Conservation (phyloP, 1,284 basidiomycete genomes). For the Cerrena zonata region DNA sequence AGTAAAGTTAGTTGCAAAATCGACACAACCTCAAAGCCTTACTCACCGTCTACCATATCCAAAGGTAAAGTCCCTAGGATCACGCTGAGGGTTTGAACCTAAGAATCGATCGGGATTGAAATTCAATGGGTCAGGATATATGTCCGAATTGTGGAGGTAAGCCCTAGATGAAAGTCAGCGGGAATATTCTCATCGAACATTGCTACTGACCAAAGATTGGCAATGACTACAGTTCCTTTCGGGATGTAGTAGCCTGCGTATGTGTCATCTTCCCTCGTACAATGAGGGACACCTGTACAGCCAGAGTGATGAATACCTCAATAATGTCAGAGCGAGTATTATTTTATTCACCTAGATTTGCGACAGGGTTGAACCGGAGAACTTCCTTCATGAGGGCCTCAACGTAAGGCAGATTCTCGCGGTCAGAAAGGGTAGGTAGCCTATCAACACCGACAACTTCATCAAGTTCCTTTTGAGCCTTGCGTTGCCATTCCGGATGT, state of each 20-base stretch:
- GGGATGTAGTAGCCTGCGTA: slow-evolving; percentile 16
- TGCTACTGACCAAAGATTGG: slow-evolving; percentile 8
- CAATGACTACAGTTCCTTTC: slow-evolving; percentile 13
- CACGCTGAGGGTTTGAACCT: slow-evolving; percentile 5
- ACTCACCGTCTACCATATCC: slow-evolving; percentile 17
- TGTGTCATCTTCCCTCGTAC: slow-evolving; percentile 10
- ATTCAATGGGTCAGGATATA: slow-evolving; percentile 12
- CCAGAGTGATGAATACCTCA: not conserved
- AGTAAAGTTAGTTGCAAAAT: not conserved
- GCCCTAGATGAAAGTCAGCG: slow-evolving; percentile 7
- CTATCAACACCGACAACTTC: slow-evolving; percentile 29
- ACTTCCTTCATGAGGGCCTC: slow-evolving; percentile 34
- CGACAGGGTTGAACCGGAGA: slow-evolving; percentile 25
- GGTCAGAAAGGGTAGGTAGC: slow-evolving; percentile 30
- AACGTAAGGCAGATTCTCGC: slow-evolving; percentile 30
- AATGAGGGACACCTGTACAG: slow-evolving; percentile 16
- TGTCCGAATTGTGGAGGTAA: slow-evolving; percentile 12
- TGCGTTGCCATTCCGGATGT: slow-evolving; percentile 28
- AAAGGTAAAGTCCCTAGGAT: slow-evolving; percentile 11
- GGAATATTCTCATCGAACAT: not conserved
- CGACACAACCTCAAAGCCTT: not conserved
- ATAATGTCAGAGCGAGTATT: not conserved
- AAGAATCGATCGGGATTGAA: slow-evolving; percentile 16
- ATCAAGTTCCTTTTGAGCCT: slow-evolving; percentile 34
- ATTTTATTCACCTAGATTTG: slow-evolving; percentile 28